Percentiles rank a stretch among this genome's conserved stretches.
These are phyloP conservation scores for Rhazya stricta DNA, from an alignment of 257 asterid species.

Conservation along the genomic window DNA sequence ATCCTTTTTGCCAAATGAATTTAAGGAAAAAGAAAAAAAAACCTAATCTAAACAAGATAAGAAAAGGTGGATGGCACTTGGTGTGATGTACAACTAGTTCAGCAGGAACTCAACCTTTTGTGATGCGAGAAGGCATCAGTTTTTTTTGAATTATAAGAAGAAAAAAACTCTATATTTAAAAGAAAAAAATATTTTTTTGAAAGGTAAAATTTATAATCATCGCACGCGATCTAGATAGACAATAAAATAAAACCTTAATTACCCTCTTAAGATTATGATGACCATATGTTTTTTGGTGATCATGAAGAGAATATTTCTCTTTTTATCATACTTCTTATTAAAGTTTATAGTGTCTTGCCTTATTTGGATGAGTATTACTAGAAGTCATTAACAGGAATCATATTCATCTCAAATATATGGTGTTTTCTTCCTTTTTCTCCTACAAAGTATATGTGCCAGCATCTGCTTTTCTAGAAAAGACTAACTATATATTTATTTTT, in stretches of 20 bases:
- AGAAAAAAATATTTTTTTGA: too few species aligned
- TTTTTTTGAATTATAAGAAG: too few species aligned
- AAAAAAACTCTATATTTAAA: background rate
- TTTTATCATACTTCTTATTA: background rate
- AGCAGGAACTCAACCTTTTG: background rate
- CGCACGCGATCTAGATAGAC: too few species aligned
- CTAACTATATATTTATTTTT: background rate
- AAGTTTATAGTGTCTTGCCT: background rate
- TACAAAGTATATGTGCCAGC: background rate
- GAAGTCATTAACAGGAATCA: slow-evolving; percentile 1
- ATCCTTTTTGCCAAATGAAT: background rate
- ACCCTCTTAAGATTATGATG: too few species aligned
- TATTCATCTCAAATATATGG: slow-evolving; percentile 4
- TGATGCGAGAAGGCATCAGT: background rate
- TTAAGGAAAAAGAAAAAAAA: background rate
- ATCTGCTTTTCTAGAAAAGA: slow-evolving; percentile 4
- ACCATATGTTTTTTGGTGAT: background rate
- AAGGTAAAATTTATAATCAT: too few species aligned
- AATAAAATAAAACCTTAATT: too few species aligned
- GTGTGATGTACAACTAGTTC: background rate
- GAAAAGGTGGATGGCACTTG: slow-evolving; percentile 8
- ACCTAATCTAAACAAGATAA: background rate
- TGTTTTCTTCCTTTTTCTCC: background rate
- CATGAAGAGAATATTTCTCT: background rate
- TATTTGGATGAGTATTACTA: background rate